Conservation (phyloP, 2,329 filamentous ascomycete genomes). For the Paecilomyces formosus region DNA sequence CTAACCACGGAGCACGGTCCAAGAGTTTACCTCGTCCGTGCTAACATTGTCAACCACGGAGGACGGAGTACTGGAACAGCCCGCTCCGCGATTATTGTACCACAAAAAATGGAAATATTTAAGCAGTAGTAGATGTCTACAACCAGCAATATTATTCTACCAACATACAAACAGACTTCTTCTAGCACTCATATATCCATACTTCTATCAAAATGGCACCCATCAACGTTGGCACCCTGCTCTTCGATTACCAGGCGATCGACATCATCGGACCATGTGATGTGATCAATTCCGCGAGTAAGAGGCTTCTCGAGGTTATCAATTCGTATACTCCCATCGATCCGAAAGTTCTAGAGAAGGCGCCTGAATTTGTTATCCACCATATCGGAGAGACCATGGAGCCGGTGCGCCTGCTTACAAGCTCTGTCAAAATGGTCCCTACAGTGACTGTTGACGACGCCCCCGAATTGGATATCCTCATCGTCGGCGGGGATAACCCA, state of each 20-base stretch:
- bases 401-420: conserved; percentile 15
- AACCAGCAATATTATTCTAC: no score
- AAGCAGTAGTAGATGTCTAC: no score
- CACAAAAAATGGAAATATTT: no score
- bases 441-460: conserved; percentile 25
- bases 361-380: conserved; percentile 25
- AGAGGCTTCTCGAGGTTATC: conserved; percentile 7
- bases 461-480: conserved; percentile 31
- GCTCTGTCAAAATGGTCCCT: conserved; percentile 17
- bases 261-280: conserved; percentile 26
- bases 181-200: no score
- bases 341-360: conserved; percentile 11
- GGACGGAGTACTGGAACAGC: no score
- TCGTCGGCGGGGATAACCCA: conserved; percentile 27
- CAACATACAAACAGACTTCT: no score
- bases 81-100: no score
- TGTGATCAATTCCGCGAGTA: conserved; percentile 19
- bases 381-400: conserved; percentile 27
- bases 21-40: no score
- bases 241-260: conserved; percentile 26
- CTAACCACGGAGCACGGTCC: no score
- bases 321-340: conserved; percentile 10
- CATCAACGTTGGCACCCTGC: conserved; percentile 18
- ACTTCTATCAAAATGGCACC: conserved; percentile 8
- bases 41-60: no score